Conservation (phyloP, 306 rosid genomes). For the Sicyos baderoa region DNA sequence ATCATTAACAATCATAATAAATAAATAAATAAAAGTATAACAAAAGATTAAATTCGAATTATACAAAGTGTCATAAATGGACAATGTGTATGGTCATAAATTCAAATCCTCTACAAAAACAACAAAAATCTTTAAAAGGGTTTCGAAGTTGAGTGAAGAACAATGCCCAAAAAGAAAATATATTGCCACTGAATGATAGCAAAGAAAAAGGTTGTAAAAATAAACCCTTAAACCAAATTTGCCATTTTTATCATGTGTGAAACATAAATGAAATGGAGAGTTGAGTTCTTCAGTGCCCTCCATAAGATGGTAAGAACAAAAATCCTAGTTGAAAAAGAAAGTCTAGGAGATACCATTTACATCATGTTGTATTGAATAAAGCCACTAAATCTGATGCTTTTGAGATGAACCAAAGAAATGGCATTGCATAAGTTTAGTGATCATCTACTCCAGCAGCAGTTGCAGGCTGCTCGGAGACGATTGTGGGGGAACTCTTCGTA, state of each 20-base stretch:
- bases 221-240: not conserved
- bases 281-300: not conserved
- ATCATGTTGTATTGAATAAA: not conserved
- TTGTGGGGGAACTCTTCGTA: constrained; percentile 30
- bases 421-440: constrained; percentile 24
- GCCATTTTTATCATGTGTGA: not conserved
- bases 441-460: constrained; percentile 53
- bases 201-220: not conserved
- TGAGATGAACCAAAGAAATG: not conserved
- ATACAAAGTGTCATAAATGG: no score
- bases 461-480: constrained; percentile 41
- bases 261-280: not conserved
- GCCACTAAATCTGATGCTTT: not conserved
- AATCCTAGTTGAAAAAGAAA: constrained; percentile 5
- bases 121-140: no score
- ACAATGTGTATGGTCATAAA: no score
- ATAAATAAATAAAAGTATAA: no score
- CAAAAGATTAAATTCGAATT: no score
- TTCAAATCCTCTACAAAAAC: no score
- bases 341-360: not conserved
- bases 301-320: not conserved
- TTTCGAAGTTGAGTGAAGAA: no score
- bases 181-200: not conserved
- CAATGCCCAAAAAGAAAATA: no score
- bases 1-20: no score